These are phyloP conservation scores for Rhodomyrtus tomentosa DNA, from an alignment of 345 rosid species.

Conservation along the genomic window DNA sequence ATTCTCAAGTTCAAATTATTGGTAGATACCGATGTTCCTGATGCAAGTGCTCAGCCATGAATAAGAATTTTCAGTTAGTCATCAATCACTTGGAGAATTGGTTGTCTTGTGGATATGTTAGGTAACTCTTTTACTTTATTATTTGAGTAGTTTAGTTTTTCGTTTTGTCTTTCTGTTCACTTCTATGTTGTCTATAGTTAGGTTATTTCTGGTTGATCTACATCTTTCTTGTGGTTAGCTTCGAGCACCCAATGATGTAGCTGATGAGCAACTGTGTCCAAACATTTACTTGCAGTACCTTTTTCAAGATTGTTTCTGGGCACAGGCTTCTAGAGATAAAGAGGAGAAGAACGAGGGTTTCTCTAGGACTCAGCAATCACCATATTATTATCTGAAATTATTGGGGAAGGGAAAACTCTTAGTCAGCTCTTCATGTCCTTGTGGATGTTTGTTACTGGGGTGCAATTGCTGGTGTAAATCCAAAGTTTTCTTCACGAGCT, in stretches of 20 bases:
- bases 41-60: not conserved
- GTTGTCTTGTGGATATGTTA: not conserved
- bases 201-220: not conserved
- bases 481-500: not conserved
- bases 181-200: not conserved
- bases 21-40: not conserved
- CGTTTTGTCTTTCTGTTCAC: not conserved
- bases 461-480: not conserved
- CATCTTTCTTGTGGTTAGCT: not conserved
- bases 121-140: not conserved
- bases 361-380: not conserved
- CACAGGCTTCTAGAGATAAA: not conserved
- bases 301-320: not conserved
- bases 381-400: not conserved
- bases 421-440: not conserved
- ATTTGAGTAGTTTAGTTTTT: not conserved
- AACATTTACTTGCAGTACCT: not conserved
- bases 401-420: not conserved
- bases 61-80: not conserved
- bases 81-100: not conserved
- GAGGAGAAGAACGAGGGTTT: not conserved
- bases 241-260: not conserved
- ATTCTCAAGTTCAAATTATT: not conserved
- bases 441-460: not conserved
- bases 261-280: not conserved